Evolutionary conservation across 306 rosid species (phyloP).

Genomic region (Pterocarpus santalinus): DNA sequence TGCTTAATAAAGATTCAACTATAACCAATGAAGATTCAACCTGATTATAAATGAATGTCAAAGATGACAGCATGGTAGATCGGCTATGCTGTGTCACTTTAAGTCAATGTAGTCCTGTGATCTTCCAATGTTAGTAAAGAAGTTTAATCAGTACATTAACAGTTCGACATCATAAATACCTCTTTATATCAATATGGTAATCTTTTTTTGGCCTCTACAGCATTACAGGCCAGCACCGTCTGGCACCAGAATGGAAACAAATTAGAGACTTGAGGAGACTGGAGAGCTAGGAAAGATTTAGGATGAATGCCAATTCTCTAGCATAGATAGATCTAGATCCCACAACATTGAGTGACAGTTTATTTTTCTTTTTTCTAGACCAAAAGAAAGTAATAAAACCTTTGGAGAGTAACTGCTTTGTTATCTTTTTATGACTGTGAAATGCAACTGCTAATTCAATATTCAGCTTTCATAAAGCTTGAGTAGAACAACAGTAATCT

Average conservation of each 20-base stretch:
- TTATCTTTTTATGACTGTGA: conserved; percentile 1
- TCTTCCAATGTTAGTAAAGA: conserved; percentile 17
- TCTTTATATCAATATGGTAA: conserved; percentile 38
- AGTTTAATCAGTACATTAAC: conserved; percentile 26
- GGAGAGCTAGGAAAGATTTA: not conserved
- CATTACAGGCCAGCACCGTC: conserved; percentile 30
- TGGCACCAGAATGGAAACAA: conserved; percentile 38
- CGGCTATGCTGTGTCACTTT: conserved; percentile 1
- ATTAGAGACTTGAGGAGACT: not conserved
- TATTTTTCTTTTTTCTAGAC: not conserved
- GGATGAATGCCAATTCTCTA: conserved; percentile 18
- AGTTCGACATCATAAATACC: conserved; percentile 23
- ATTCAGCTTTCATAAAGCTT: not conserved
- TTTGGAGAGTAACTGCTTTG: not conserved
- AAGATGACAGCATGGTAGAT: conserved; percentile 42
- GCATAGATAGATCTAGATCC: conserved; percentile 20
- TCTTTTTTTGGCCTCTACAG: conserved; percentile 19
- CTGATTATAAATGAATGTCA: conserved; percentile 46
- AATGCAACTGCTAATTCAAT: conserved; percentile 22
- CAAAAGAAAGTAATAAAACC: conserved; percentile 18
- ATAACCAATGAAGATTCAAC: too few relatives aligned
- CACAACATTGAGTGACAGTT: not conserved
- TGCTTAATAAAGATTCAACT: too few relatives aligned
- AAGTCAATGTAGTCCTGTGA: conserved; percentile 27
- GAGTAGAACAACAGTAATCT: not conserved